Conservation (phyloP, 179 eudicot genomes). For the Vitellaria paradoxa region DNA sequence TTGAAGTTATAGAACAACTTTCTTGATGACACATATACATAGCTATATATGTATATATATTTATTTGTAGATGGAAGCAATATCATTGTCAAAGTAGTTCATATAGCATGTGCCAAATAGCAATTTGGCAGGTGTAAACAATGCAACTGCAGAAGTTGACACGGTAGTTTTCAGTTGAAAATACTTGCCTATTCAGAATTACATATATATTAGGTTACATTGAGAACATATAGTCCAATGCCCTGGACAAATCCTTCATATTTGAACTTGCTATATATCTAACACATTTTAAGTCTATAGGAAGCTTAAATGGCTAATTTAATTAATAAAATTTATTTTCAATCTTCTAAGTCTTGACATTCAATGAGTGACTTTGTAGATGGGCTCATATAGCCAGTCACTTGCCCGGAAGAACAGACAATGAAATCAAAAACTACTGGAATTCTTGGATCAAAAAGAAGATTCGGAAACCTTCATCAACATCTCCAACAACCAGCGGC, state of each 20-base stretch:
- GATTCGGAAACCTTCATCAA: constrained; percentile 43
- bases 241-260: not conserved
- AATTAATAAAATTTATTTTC: not conserved
- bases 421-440: constrained; percentile 88
- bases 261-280: no score
- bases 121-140: constrained; percentile 15
- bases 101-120: not conserved
- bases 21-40: not conserved
- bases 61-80: constrained; percentile 2
- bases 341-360: not conserved
- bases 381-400: constrained; percentile 97
- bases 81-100: constrained; percentile 21
- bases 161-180: not conserved
- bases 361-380: constrained; percentile 26
- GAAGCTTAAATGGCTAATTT: not conserved
- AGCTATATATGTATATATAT: not conserved
- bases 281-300: no score
- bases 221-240: not conserved
- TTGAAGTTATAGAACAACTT: not conserved
- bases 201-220: no score
- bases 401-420: constrained; percentile 86
- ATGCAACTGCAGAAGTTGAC: not conserved
- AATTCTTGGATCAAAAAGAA: constrained; percentile 95
- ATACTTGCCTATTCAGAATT: no score
- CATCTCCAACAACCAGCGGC: constrained; percentile 2